Evolutionary conservation across 108 stramenopile species (phyloP).

Genomic region (Nitzschia sp.): DNA sequence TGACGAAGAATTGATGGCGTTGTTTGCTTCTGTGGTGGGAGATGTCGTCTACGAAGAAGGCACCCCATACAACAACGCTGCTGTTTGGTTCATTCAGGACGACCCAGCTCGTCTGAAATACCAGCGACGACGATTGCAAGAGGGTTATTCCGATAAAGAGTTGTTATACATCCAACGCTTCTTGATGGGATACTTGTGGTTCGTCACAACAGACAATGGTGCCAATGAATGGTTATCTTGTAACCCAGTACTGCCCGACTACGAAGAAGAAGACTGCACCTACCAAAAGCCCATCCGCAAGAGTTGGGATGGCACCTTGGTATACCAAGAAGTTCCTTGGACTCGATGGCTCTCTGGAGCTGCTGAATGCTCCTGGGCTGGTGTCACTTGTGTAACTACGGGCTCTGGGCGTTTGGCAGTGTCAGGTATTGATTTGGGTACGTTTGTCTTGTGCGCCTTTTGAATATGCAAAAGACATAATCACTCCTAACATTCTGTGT

Average conservation of each 20-base stretch:
- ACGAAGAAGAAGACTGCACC: constrained; percentile 10
- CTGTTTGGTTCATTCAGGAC: constrained; percentile 31
- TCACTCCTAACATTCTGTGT: background rate
- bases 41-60: constrained; percentile 10
- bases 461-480: background rate
- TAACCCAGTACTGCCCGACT: constrained; percentile 10
- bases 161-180: constrained; percentile 29
- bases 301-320: constrained; percentile 7
- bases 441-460: constrained; percentile 3
- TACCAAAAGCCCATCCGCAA: constrained; percentile 26
- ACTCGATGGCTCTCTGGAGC: constrained; percentile 36
- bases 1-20: constrained; percentile 14
- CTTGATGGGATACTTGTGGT: constrained; percentile 26
- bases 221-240: constrained; percentile 31
- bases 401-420: constrained; percentile 7
- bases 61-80: constrained; percentile 28
- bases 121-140: constrained; percentile 7
- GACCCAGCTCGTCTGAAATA: constrained; percentile 19
- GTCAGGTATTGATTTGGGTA: constrained; percentile 29
- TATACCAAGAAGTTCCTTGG: constrained; percentile 19
- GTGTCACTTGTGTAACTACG: constrained; percentile 27
- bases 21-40: constrained; percentile 25
- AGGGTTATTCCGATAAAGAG: constrained; percentile 4
- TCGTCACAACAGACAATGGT: constrained; percentile 33
- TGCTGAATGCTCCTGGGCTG: constrained; percentile 35